These are phyloP conservation scores for Pichia sporocuriosa DNA, from an alignment of 805 yeast genomes.

Conservation along the genomic window DNA sequence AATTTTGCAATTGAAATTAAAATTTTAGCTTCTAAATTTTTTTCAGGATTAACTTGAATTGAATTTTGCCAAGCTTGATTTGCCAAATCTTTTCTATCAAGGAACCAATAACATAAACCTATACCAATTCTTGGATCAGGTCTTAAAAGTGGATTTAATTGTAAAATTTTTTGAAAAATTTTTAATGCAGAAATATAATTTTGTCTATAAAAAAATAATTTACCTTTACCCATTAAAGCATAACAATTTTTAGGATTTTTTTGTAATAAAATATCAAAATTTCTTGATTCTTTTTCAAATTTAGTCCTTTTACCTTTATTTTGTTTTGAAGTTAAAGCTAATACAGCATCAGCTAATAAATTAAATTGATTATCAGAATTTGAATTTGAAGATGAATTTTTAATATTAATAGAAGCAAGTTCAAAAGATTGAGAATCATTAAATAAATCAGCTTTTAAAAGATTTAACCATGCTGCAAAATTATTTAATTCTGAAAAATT, in stretches of 20 bases:
- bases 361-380: constrained; percentile 36
- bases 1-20: constrained; percentile 63
- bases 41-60: constrained; percentile 51
- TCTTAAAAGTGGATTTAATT: constrained; percentile 64
- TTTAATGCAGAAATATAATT: constrained; percentile 70
- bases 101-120: constrained; percentile 88
- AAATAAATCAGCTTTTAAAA: constrained; percentile 35
- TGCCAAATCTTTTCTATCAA: constrained; percentile 76
- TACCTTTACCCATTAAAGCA: constrained; percentile 82
- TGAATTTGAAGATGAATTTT: constrained; percentile 38
- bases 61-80: constrained; percentile 76
- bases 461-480: constrained; percentile 67
- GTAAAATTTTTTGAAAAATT: constrained; percentile 75
- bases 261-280: constrained; percentile 55
- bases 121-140: constrained; percentile 95
- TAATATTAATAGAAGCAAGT: constrained; percentile 28
- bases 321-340: constrained; percentile 57
- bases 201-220: constrained; percentile 62
- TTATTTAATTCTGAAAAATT: constrained; percentile 47
- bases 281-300: constrained; percentile 63
- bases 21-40: constrained; percentile 52
- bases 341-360: constrained; percentile 62
- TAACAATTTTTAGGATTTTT: constrained; percentile 55
- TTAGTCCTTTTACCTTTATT: constrained; percentile 51
- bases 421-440: constrained; percentile 20